Base-by-base conservation (phyloP, 1,139 yeast species). In the Eremothecium gossypii region DNA sequence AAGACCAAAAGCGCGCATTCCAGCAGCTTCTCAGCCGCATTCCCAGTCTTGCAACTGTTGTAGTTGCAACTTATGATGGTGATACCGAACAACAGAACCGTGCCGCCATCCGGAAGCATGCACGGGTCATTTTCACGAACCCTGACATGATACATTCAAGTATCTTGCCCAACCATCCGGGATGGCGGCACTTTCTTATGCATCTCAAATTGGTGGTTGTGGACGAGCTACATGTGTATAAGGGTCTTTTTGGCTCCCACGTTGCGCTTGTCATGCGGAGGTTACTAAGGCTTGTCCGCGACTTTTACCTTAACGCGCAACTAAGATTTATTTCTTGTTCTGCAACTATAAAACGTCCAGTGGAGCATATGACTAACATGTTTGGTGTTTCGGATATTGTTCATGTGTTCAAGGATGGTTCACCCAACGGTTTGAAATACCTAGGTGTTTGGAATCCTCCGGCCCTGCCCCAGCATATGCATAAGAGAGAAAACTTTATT, bases 91-190 rank as follows among this genome's bases (percentile, higher is more conserved):
- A 67, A 30, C 66, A 67, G 4, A 68, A 68, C 11, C 67, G 96
- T 31, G 60, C 63, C 1, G 55, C 57, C 17, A 74, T 86, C 17
- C 69, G 86, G 41, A 67, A 70, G 26, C 68, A 68, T 41, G 86
- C 95, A 0, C 79, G 82, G 44, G 82, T 91, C 4, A 79, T 91
- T 8, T 86, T 91, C 59, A 85, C 97, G 0, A 91, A 91, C 55
- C 99, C 98, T 0, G 99, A 91, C 57, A 85, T 91, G 68, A 69
- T 93, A 2, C 98, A 91, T 62, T 74, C 87, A 0, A 79, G 91
- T 13, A 77, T 91, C 10, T 63, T 91, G 14, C 97, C 98, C 0
- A 74, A 77, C 44, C 81, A 77, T 51, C 72, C 71, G 30, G 69
- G 73, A 10, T 91, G 98, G 97, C 66, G 72, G 30, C 69, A 73